These are phyloP conservation scores for Diospyros kaki DNA, from an alignment of 148 eudicot genomes.

Conservation along the genomic window DNA sequence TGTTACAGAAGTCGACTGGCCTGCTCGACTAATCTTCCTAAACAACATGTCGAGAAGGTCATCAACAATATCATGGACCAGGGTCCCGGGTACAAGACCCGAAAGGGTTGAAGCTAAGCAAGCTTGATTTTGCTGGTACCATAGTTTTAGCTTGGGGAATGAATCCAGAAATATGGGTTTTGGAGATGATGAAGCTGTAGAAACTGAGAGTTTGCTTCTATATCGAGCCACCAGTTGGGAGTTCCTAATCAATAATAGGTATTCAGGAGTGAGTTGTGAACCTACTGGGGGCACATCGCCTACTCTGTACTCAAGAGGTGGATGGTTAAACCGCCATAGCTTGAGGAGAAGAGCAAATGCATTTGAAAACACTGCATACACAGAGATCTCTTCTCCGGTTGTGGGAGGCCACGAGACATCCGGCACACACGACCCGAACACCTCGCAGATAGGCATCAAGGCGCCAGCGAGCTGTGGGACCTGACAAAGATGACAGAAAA, in stretches of 20 bases:
- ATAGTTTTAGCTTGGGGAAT: constrained; percentile 77
- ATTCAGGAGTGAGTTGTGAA: constrained; percentile 89
- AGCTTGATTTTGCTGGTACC: constrained; percentile 92
- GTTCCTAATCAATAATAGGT: constrained; percentile 71
- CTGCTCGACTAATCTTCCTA: constrained; percentile 54
- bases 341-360: constrained; percentile 89
- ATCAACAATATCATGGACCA: constrained; percentile 81
- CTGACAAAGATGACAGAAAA: constrained; percentile 30
- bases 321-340: constrained; percentile 93
- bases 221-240: constrained; percentile 61
- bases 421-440: constrained; percentile 83
- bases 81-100: constrained; percentile 73
- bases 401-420: constrained; percentile 62
- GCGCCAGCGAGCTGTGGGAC: constrained; percentile 93
- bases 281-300: constrained; percentile 99
- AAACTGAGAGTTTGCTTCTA: constrained; percentile 52
- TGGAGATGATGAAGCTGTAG: constrained; percentile 51
- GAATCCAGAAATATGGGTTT: constrained; percentile 79
- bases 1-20: constrained; percentile 43
- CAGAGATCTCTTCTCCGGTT: constrained; percentile 78
- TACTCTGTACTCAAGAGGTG: constrained; percentile 80
- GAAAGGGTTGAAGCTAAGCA: constrained; percentile 92
- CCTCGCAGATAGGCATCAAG: constrained; percentile 94
- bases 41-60: constrained; percentile 84
- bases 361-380: constrained; percentile 79